These are phyloP conservation scores for Iris pallida DNA, from an alignment of 116 monocot genomes.

Conservation along the genomic window DNA sequence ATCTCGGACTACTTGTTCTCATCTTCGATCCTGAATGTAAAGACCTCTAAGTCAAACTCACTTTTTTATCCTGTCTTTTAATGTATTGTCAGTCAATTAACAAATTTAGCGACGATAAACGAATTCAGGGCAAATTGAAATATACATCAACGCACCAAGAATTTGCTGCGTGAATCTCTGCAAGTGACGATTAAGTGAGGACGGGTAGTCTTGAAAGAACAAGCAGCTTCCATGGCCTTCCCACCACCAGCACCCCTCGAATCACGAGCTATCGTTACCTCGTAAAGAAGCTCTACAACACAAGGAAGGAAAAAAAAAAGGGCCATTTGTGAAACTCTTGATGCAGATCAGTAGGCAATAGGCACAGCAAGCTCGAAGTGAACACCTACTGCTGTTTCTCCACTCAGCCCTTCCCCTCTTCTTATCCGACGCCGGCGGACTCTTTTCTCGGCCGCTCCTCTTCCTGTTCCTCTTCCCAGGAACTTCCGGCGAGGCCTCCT, in stretches of 20 bases:
- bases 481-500: neutral
- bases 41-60: too few species aligned
- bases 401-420: neutral
- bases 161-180: neutral
- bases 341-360: neutral
- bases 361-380: neutral
- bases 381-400: neutral
- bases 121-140: too few species aligned
- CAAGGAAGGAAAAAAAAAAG: neutral
- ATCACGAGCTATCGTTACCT: neutral
- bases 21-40: too few species aligned
- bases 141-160: neutral
- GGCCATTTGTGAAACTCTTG: neutral
- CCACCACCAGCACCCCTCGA: neutral
- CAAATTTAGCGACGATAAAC: too few species aligned
- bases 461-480: neutral
- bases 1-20: too few species aligned
- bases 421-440: neutral
- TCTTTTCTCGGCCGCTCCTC: neutral
- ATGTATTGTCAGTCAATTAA: too few species aligned
- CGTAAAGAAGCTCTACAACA: neutral
- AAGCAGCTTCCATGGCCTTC: neutral
- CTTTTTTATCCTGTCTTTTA: too few species aligned
- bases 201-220: neutral
- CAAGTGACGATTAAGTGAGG: neutral